A percentile compares a stretch with the other conserved stretches of the same genome.
Evolutionary conservation across 2,329 filamentous ascomycete genomes (phyloP).

Genomic region (Paecilomyces sp.): DNA sequence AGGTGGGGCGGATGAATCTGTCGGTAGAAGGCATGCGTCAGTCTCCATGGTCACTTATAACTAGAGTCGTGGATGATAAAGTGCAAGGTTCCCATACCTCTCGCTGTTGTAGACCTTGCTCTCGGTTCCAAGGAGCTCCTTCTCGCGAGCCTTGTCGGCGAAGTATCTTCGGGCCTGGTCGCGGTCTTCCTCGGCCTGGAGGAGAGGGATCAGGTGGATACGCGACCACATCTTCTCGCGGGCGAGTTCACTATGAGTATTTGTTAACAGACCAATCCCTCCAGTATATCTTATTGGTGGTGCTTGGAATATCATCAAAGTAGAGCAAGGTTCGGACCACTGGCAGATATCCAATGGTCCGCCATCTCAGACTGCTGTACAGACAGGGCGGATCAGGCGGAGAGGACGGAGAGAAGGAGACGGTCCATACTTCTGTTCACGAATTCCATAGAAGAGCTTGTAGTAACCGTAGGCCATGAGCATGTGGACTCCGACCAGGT

Average conservation of each 20-base stretch:
- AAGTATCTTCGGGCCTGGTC: slow-evolving; percentile 83
- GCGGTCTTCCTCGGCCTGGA: slow-evolving; percentile 94
- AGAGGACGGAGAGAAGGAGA: slow-evolving; percentile 9
- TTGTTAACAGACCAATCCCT: slow-evolving; percentile 3
- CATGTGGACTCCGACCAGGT: slow-evolving; percentile 68
- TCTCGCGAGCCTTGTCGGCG: slow-evolving; percentile 83
- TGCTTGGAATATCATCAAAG: not conserved
- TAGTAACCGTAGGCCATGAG: slow-evolving; percentile 91
- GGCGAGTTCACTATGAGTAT: slow-evolving; percentile 67
- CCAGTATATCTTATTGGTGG: not conserved
- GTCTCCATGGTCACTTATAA: not conserved
- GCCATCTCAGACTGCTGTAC: not conserved
- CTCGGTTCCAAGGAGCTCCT: slow-evolving; percentile 78
- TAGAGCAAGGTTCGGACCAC: not conserved
- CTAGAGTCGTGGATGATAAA: slow-evolving; percentile 3
- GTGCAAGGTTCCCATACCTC: slow-evolving; percentile 51
- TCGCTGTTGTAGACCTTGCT: slow-evolving; percentile 82
- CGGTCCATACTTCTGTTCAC: slow-evolving; percentile 75
- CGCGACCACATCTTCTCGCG: slow-evolving; percentile 98
- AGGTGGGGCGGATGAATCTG: slow-evolving; percentile 77
- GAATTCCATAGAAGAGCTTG: slow-evolving; percentile 70
- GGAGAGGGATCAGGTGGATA: slow-evolving; percentile 85
- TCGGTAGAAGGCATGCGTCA: not conserved
- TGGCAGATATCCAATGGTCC: slow-evolving; percentile 1
- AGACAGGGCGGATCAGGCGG: not conserved